phyloP scores from a whole-genome alignment of 2,329 filamentous ascomycete genomes.

The Colletotrichum somersetense region DNA sequence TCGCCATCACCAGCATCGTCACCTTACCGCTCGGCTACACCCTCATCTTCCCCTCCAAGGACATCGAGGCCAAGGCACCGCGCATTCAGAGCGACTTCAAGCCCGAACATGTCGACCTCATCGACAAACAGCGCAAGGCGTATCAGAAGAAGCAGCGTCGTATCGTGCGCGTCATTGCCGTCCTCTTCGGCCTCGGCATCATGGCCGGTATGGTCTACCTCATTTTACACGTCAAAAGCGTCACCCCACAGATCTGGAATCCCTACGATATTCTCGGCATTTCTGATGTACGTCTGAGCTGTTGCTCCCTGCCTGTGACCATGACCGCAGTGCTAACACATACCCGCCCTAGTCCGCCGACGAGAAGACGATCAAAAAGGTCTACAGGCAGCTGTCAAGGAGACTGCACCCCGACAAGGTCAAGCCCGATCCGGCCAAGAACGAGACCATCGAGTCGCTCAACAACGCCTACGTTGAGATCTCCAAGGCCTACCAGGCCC shows the following conservation, averaged over 20 bases:
- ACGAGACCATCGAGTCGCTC: constrained; percentile 86
- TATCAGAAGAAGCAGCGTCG: constrained; percentile 92
- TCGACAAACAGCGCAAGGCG: constrained; percentile 84
- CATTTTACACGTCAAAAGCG: constrained; percentile 81
- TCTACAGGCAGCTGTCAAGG: constrained; percentile 88
- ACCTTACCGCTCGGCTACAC: constrained; percentile 92
- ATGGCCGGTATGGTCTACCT: constrained; percentile 95
- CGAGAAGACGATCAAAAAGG: constrained; percentile 92
- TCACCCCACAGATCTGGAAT: constrained; percentile 87
- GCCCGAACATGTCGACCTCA: constrained; percentile 84
- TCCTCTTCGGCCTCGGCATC: constrained; percentile 81
- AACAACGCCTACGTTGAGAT: constrained; percentile 94
- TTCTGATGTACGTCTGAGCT: constrained; percentile 72
- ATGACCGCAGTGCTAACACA: constrained; percentile 28
- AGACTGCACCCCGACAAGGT: constrained; percentile 95
- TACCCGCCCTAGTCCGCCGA: constrained; percentile 69
- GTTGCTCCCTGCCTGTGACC: background rate
- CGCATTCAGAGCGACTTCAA: constrained; percentile 86
- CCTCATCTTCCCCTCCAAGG: constrained; percentile 81
- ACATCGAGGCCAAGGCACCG: constrained; percentile 83
- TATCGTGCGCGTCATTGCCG: constrained; percentile 84
- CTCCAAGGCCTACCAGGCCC: constrained; percentile 96
- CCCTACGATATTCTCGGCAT: constrained; percentile 95
- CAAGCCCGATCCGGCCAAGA: constrained; percentile 84
- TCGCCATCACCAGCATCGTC: constrained; percentile 88